These are phyloP conservation scores for Rhizoctonia solani DNA, from an alignment of 1,284 basidiomycete species.

Conservation along the genomic window DNA sequence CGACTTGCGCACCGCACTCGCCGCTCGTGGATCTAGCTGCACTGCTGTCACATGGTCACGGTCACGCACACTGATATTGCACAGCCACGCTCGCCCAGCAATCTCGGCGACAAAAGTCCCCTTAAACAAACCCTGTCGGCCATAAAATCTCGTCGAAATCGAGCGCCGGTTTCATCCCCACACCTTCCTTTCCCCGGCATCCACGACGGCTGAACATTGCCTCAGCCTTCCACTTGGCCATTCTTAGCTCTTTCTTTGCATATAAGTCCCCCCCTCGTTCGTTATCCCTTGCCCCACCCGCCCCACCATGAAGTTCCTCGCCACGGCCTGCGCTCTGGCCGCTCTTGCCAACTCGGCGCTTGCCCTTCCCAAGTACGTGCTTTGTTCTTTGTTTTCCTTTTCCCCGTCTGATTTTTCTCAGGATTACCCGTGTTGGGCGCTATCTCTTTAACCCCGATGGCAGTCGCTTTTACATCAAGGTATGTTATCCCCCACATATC, in stretches of 20 bases:
- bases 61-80: too few species aligned
- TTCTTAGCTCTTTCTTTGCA: not conserved
- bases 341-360: slow-evolving; percentile 34
- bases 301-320: slow-evolving; percentile 38
- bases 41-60: not conserved
- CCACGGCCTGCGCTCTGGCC: slow-evolving; percentile 34
- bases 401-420: slow-evolving; percentile 56
- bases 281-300: slow-evolving; percentile 4
- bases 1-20: too few species aligned
- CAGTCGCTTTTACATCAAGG: slow-evolving; percentile 83
- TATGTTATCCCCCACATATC: slow-evolving; percentile 40
- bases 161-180: too few species aligned
- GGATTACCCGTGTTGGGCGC: slow-evolving; percentile 66
- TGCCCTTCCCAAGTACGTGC: slow-evolving; percentile 44
- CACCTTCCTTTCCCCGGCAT: too few species aligned
- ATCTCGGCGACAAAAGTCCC: too few species aligned
- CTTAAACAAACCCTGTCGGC: too few species aligned
- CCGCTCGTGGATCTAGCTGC: not conserved
- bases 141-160: too few species aligned
- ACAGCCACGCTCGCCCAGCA: not conserved
- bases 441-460: slow-evolving; percentile 79
- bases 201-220: too few species aligned
- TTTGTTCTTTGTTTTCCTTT: not conserved
- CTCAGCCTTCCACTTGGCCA: not conserved
- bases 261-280: not conserved